A percentile compares a stretch with the other conserved stretches of the same genome.
Evolutionary conservation across 805 yeast species (phyloP).

Genomic region (Clavispora phyllophila): DNA sequence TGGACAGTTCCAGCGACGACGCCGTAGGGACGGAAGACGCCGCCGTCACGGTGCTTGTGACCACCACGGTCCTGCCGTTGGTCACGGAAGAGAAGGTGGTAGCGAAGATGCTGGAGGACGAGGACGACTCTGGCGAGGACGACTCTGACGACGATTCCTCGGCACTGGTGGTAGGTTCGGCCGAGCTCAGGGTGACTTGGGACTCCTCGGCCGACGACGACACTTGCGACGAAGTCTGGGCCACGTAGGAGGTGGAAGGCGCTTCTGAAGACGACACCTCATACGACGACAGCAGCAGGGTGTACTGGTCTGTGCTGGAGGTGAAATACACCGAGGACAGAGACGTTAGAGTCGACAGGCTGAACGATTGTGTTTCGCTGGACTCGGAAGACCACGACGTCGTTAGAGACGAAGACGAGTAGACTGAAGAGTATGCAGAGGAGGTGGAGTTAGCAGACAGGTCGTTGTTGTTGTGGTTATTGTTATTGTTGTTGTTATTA

Average conservation of each 20-base stretch:
- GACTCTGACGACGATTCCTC: background rate
- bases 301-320: background rate
- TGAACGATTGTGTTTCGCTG: background rate
- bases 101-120: background rate
- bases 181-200: background rate
- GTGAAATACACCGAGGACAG: background rate
- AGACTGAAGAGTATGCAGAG: background rate
- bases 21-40: slow-evolving; percentile 23
- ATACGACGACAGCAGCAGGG: too few species aligned
- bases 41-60: slow-evolving; percentile 31
- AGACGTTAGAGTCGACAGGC: background rate
- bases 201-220: background rate
- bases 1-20: slow-evolving; percentile 12
- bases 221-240: background rate
- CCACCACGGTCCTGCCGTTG: slow-evolving; percentile 34
- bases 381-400: background rate
- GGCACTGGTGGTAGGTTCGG: background rate
- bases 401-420: background rate
- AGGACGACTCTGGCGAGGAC: background rate
- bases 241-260: background rate
- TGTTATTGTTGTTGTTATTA: too few species aligned
- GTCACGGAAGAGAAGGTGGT: slow-evolving; percentile 31
- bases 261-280: background rate
- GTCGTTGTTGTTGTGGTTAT: background rate
- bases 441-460: background rate